Conservation (phyloP, 352 stramenopile genomes). For the Globisporangium nunn region DNA sequence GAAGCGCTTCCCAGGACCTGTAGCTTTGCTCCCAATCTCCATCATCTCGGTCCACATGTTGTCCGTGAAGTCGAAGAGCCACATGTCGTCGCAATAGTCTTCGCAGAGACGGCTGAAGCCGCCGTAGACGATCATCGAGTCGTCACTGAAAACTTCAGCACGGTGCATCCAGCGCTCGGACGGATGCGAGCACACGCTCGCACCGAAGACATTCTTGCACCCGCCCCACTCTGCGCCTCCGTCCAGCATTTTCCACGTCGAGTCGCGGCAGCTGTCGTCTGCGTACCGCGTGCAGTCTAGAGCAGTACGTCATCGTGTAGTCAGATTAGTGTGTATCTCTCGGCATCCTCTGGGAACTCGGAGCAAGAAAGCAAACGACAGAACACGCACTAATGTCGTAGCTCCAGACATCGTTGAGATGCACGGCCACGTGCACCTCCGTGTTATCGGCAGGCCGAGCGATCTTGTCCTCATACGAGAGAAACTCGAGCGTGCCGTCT, state of each 20-base stretch:
- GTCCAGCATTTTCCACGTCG: slow-evolving; percentile 83
- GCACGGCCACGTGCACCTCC: slow-evolving; percentile 76
- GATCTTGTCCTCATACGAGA: slow-evolving; percentile 86
- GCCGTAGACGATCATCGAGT: slow-evolving; percentile 91
- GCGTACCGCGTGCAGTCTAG: slow-evolving; percentile 81
- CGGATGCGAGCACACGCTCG: slow-evolving; percentile 84
- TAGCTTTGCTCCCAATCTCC: slow-evolving; percentile 43
- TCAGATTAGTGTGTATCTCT: not conserved
- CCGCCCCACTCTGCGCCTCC: slow-evolving; percentile 85
- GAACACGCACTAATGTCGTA: slow-evolving; percentile 86
- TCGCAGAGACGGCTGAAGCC: slow-evolving; percentile 90
- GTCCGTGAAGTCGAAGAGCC: slow-evolving; percentile 90
- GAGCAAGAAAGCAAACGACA: not conserved
- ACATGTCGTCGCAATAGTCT: slow-evolving; percentile 96
- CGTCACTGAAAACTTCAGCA: slow-evolving; percentile 83
- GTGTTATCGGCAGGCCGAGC: slow-evolving; percentile 29
- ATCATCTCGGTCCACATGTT: slow-evolving; percentile 88
- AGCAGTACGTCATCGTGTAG: not conserved
- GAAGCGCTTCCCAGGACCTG: slow-evolving; percentile 88
- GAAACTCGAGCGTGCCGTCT: slow-evolving; percentile 80
- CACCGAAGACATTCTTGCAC: slow-evolving; percentile 84
- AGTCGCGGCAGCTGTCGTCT: slow-evolving; percentile 76
- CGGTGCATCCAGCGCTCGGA: slow-evolving; percentile 87
- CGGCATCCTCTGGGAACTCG: not conserved
- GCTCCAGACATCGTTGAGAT: slow-evolving; percentile 95